These are phyloP conservation scores for Chrysanthemum makinoi DNA, from an alignment of 129 eudicot species.

Conservation along the genomic window DNA sequence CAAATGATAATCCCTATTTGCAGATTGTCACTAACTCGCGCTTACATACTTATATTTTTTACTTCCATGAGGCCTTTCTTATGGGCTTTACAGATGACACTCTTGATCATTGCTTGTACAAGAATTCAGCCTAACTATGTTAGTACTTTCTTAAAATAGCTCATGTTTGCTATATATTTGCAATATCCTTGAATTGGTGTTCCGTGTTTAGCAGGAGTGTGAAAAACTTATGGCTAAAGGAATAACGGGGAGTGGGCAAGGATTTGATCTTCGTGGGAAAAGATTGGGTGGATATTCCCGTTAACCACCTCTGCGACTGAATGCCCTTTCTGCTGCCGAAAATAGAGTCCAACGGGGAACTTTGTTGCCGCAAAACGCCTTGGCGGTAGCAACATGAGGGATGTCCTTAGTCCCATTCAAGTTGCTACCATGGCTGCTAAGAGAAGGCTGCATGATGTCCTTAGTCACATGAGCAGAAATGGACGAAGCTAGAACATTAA, in stretches of 20 bases:
- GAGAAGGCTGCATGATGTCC: slow-evolving; percentile 89
- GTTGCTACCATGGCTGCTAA: slow-evolving; percentile 99
- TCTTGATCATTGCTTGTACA: background rate
- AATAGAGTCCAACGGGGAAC: slow-evolving; percentile 46
- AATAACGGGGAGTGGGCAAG: slow-evolving; percentile 71
- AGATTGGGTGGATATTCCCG: slow-evolving; percentile 76
- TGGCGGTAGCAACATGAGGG: slow-evolving; percentile 69
- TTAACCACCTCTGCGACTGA: slow-evolving; percentile 70
- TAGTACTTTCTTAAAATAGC: background rate
- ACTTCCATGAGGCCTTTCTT: no score
- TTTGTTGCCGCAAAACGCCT: slow-evolving; percentile 63
- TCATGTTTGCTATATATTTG: background rate
- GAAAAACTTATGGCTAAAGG: slow-evolving; percentile 80
- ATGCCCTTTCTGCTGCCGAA: slow-evolving; percentile 71
- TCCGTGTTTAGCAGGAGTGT: slow-evolving; percentile 58
- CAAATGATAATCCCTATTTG: no score
- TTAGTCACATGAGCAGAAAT: no score
- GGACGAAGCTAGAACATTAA: no score
- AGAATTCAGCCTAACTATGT: slow-evolving; percentile 2
- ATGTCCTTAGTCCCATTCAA: slow-evolving; percentile 78
- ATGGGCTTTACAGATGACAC: background rate
- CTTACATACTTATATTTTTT: no score
- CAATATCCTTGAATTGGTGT: background rate
- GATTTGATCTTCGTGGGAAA: slow-evolving; percentile 84
- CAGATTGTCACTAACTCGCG: no score